Conservation (phyloP, 257 asterid genomes). For the Scutellaria baicalensis region DNA sequence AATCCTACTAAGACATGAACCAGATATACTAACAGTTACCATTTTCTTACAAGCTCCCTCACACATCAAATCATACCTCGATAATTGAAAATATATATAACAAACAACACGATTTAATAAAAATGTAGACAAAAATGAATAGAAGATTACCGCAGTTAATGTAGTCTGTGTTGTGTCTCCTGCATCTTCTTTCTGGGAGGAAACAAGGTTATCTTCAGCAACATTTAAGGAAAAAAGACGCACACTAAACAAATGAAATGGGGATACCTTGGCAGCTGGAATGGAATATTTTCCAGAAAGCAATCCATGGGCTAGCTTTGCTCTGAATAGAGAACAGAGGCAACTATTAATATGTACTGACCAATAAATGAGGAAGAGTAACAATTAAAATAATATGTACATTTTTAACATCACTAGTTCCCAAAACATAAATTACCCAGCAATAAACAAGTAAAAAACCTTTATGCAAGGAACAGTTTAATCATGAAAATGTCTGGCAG, state of each 20-base stretch:
- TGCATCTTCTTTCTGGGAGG: constrained; percentile 38
- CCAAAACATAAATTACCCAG: neutral
- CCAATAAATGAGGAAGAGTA: neutral
- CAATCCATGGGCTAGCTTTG: constrained; percentile 92
- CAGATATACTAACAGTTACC: neutral
- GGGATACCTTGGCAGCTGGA: constrained; percentile 62
- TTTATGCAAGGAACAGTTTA: neutral
- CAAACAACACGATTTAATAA: neutral
- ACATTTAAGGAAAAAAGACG: neutral
- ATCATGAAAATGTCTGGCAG: neutral
- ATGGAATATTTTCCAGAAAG: constrained; percentile 89
- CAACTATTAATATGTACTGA: too few relatives aligned
- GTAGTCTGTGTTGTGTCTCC: constrained; percentile 34
- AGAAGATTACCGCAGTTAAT: constrained; percentile 35
- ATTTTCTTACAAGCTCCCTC: constrained; percentile 1
- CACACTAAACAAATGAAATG: constrained; percentile 5
- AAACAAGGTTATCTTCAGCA: constrained; percentile 11
- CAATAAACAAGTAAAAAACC: neutral
- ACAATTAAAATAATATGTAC: neutral
- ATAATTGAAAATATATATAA: neutral
- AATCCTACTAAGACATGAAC: neutral
- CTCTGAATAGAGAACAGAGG: constrained; percentile 39
- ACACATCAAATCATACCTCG: neutral
- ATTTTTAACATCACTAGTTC: neutral
- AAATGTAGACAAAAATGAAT: neutral